phyloP scores from a whole-genome alignment of 1,139 yeast species.

The Saccharomyces uvarum region DNA sequence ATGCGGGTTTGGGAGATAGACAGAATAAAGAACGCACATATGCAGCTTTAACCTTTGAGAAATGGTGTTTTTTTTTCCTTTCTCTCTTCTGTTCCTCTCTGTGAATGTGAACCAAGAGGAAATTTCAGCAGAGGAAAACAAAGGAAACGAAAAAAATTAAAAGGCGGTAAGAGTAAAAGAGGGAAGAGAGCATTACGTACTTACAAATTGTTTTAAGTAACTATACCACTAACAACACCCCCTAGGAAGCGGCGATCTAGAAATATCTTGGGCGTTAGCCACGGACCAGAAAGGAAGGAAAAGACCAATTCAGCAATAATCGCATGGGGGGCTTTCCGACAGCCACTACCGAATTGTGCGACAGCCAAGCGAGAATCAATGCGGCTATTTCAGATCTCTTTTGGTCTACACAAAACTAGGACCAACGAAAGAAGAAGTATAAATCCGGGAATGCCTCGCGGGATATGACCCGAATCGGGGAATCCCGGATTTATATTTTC shows the following conservation, averaged over 20 bases:
- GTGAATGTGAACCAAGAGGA: neutral
- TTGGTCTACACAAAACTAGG: neutral
- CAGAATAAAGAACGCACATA: neutral
- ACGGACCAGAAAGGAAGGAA: neutral
- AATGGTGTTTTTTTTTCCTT: neutral
- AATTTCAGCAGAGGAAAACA: neutral
- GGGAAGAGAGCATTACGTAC: neutral
- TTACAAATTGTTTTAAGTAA: neutral
- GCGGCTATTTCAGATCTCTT: neutral
- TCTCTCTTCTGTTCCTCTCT: neutral
- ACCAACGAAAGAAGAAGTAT: neutral
- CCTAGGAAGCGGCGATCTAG: neutral
- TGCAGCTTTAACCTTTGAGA: neutral
- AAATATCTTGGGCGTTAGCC: neutral
- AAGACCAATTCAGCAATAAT: neutral
- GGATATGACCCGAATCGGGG: neutral
- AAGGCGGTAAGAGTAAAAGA: neutral
- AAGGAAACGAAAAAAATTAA: neutral
- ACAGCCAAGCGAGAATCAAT: constrained; percentile 1
- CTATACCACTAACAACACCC: neutral
- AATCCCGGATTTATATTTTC: neutral
- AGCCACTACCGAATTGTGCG: neutral
- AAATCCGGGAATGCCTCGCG: neutral
- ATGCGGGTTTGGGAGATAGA: neutral
- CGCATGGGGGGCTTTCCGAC: neutral